These are phyloP conservation scores for Umbilicus rupestris DNA, from an alignment of 164 flowering plant species.

Conservation along the genomic window DNA sequence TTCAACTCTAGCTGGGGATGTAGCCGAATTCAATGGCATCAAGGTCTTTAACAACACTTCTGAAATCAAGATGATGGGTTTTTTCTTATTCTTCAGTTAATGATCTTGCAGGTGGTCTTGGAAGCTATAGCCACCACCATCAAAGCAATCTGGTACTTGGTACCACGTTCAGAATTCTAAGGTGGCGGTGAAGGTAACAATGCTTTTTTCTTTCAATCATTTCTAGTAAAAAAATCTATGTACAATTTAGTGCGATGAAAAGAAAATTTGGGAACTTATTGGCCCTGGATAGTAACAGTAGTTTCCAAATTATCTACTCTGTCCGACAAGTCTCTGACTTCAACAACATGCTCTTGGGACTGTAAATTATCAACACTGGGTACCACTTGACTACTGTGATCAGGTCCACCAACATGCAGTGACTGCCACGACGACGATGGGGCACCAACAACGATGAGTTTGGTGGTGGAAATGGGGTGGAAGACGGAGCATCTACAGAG, in stretches of 20 bases:
- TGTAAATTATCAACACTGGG: not conserved
- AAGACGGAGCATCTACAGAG: constrained; percentile 54
- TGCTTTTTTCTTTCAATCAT: too few relatives aligned
- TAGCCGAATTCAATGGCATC: constrained; percentile 1
- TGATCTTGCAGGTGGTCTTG: constrained; percentile 2
- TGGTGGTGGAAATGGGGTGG: constrained; percentile 10
- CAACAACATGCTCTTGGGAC: not conserved
- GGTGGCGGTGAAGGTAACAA: too few relatives aligned
- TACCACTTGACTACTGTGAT: not conserved
- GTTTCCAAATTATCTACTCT: not conserved
- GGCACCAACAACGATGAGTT: not conserved
- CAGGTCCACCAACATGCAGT: not conserved
- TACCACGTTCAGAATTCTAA: too few relatives aligned
- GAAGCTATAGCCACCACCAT: constrained; percentile 1
- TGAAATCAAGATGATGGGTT: not conserved
- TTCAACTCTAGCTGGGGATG: constrained; percentile 1
- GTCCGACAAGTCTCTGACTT: not conserved
- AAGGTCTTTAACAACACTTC: constrained; percentile 4
- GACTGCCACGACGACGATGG: not conserved
- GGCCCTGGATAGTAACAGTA: not conserved
- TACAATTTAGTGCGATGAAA: not conserved
- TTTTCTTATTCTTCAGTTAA: not conserved
- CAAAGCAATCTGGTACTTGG: not conserved
- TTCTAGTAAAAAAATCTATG: not conserved
- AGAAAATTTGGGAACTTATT: not conserved